Percentiles rank a stretch among this genome's conserved stretches.
phyloP scores from a whole-genome alignment of 208 protist species.

The Trypanosoma platydactyli region DNA sequence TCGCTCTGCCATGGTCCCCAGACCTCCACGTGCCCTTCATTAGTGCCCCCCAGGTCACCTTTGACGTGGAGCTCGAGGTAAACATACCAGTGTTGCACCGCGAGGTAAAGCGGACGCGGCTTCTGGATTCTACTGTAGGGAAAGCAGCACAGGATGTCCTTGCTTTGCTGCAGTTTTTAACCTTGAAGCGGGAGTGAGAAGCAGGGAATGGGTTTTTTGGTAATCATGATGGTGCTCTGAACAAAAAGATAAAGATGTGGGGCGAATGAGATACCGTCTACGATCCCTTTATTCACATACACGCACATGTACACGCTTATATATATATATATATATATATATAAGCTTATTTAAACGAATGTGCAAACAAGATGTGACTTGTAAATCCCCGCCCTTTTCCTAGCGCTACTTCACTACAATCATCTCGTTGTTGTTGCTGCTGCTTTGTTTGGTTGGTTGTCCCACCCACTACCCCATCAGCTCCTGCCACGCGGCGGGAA shows the following conservation, averaged over 20 bases:
- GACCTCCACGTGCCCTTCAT: slow-evolving; percentile 27
- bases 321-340: too few species aligned
- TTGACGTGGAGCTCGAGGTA: slow-evolving; percentile 67
- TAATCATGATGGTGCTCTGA: neutral
- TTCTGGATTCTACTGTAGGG: slow-evolving; percentile 43
- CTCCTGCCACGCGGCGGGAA: too few species aligned
- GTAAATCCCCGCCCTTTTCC: too few species aligned
- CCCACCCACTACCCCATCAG: too few species aligned
- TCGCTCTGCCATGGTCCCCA: slow-evolving; percentile 17
- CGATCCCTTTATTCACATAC: too few species aligned
- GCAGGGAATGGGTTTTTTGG: neutral
- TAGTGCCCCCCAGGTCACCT: slow-evolving; percentile 25
- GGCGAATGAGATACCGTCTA: too few species aligned
- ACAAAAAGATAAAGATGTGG: neutral
- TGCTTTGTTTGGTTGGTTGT: too few species aligned
- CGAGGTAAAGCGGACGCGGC: slow-evolving; percentile 40
- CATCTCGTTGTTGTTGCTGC: too few species aligned
- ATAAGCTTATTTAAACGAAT: too few species aligned
- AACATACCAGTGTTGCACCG: slow-evolving; percentile 42
- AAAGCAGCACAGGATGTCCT: slow-evolving; percentile 54
- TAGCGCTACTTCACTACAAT: too few species aligned
- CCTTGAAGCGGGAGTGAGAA: slow-evolving; percentile 22
- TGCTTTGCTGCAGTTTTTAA: slow-evolving; percentile 55
- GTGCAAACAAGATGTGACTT: too few species aligned
- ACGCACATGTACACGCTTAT: too few species aligned